Percentiles rank a stretch among this genome's conserved stretches.
phyloP scores from a whole-genome alignment of 176 grass and related monocot genomes.

The Phoenix dactylifera region DNA sequence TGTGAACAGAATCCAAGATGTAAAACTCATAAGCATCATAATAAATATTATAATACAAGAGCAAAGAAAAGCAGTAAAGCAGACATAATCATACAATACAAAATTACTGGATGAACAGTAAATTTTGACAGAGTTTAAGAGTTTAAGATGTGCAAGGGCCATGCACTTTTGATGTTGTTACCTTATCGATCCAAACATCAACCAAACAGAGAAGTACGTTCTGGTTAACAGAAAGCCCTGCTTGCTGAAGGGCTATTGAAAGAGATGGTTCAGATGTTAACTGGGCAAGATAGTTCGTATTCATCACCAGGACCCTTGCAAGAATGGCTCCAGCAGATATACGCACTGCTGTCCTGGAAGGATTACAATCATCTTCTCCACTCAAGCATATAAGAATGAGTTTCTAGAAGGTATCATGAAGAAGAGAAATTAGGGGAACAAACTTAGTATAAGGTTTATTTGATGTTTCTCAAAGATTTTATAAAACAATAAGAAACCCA shows the following conservation, averaged over 20 bases:
- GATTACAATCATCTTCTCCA: slow-evolving; percentile 76
- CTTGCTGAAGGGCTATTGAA: slow-evolving; percentile 51
- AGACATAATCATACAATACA: no score
- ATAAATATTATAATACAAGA: no score
- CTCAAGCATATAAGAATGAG: slow-evolving; percentile 77
- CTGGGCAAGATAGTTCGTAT: slow-evolving; percentile 83
- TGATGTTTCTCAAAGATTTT: slow-evolving; percentile 3
- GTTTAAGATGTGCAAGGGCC: no score
- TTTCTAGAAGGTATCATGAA: slow-evolving; percentile 33
- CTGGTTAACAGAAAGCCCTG: slow-evolving; percentile 70
- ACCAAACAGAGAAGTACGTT: slow-evolving; percentile 79
- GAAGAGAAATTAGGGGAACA: no score
- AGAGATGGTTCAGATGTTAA: slow-evolving; percentile 76
- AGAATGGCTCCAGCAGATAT: slow-evolving; percentile 74
- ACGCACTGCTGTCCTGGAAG: slow-evolving; percentile 72
- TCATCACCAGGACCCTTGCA: slow-evolving; percentile 90
- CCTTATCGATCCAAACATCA: slow-evolving; percentile 95
- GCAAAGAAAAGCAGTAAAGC: no score
- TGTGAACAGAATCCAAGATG: no score
- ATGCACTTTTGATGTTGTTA: slow-evolving; percentile 5
- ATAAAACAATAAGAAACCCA: neutral
- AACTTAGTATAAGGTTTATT: slow-evolving; percentile 1
- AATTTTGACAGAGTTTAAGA: no score
- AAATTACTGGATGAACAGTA: no score
- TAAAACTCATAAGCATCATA: no score